Conservation (phyloP, 306 rosid genomes). For the Astragalus glycyphyllos region DNA sequence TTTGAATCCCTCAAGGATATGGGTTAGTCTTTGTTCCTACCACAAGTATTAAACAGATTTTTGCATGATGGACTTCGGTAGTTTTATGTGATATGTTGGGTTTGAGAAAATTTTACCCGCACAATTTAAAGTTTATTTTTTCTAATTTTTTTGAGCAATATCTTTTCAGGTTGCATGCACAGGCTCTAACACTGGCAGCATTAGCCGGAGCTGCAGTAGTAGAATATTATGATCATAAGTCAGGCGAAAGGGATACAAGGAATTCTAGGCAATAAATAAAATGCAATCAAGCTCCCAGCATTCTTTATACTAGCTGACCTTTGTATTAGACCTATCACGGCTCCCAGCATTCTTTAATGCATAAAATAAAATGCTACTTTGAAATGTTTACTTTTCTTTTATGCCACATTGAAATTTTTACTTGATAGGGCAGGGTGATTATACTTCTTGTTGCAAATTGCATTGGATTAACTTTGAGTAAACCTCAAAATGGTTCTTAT, state of each 20-base stretch:
- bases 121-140: constrained; percentile 11
- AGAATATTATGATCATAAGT: constrained; percentile 74
- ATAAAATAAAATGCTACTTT: constrained; percentile 11
- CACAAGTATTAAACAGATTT: constrained; percentile 10
- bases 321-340: constrained; percentile 2
- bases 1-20: neutral
- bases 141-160: constrained; percentile 28
- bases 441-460: neutral
- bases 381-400: neutral
- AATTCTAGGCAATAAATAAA: constrained; percentile 24
- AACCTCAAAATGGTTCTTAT: too few relatives aligned
- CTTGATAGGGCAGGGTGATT: constrained; percentile 2
- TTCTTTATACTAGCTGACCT: constrained; percentile 22
- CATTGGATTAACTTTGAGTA: neutral
- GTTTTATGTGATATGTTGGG: neutral
- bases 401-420: constrained; percentile 2
- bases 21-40: neutral
- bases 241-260: constrained; percentile 46
- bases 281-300: constrained; percentile 4
- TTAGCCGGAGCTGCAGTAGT: constrained; percentile 88
- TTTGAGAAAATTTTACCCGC: neutral
- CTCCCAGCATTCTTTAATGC: constrained; percentile 8
- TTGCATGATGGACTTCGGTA: neutral
- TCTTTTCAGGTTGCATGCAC: constrained; percentile 84
- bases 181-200: constrained; percentile 92